Evolutionary conservation across 83 land plant genomes (phyloP), one percentile per base, ranked within the genome.

Genomic region (Isoetes engelmannii): DNA sequence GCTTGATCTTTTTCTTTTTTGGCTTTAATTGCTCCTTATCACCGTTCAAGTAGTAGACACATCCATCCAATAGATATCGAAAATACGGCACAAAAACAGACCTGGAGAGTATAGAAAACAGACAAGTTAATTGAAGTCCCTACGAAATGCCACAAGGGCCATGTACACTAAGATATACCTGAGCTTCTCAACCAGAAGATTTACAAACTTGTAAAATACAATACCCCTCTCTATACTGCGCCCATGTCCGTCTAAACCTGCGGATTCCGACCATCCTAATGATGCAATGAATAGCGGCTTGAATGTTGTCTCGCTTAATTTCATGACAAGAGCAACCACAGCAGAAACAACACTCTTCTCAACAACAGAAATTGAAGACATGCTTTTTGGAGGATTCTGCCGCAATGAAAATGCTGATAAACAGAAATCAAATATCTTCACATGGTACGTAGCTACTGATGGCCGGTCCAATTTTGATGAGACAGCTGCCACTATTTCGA

Each of bases 81-180:
- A 87, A 93, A 71, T 93, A 93, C 0, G 98, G 96, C 15, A 93
- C 98, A 84, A 93, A 90, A 19, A 90, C 65, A 28, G 96, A 87
- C 69, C 98, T 92, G 87, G 71, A 78, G 5, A 44, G 21, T 44
- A 41, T 46, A 55, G 19, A 63, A 77, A 53, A 53, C 17, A 72
- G 8, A n/a, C 43, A 61, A 60, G 47, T 6, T 8, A 41, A 41
- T 41, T 12, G 18, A 9, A 28, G 37, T 28, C 37, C 37, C 37
- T 28, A 28, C 0, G 37, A 2, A 28, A 28, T 2, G 37, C 37
- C 37, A 28, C 37, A 2, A 28, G 1, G 37, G 2, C 54, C 54
- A 51, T 12, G 15, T 1, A 51, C 57, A 67, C 45, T 51, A 45
- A 42, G 41, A 50, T 64, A 47, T 55, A 89, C 98, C 96, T 74